Evolutionary conservation across 2,329 filamentous ascomycete species (phyloP).

Genomic region (Pestalotiopsis sp.): DNA sequence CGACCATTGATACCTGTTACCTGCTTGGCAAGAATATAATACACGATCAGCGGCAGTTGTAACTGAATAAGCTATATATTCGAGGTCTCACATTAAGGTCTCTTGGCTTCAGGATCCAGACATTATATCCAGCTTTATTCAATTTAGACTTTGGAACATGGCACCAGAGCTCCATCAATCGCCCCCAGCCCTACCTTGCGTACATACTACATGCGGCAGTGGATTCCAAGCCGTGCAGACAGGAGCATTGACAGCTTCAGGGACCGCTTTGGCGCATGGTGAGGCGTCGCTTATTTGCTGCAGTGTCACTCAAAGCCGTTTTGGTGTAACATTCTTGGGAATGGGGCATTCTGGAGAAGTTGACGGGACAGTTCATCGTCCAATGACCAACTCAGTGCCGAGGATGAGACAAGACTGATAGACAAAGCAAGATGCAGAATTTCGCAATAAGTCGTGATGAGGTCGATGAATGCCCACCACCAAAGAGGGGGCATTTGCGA

Average conservation of each 20-base stretch:
- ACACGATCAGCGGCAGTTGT: neutral
- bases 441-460: neutral
- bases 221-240: too few relatives aligned
- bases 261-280: too few relatives aligned
- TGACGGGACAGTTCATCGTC: neutral
- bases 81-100: too few relatives aligned
- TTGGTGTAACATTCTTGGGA: neutral
- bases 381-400: neutral
- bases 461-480: neutral
- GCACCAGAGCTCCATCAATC: too few relatives aligned
- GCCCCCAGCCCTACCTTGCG: too few relatives aligned
- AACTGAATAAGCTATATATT: neutral
- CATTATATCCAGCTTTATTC: too few relatives aligned
- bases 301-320: neutral
- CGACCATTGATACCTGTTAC: neutral
- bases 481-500: neutral
- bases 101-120: too few relatives aligned
- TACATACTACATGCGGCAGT: too few relatives aligned
- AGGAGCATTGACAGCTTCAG: too few relatives aligned
- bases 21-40: neutral
- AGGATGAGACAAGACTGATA: neutral
- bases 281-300: neutral
- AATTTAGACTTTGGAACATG: too few relatives aligned
- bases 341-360: neutral
- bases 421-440: slow-evolving; percentile 5